These are phyloP conservation scores for Sugiyamaella grinbergsii DNA, from an alignment of 1,139 yeast species.

Conservation along the genomic window DNA sequence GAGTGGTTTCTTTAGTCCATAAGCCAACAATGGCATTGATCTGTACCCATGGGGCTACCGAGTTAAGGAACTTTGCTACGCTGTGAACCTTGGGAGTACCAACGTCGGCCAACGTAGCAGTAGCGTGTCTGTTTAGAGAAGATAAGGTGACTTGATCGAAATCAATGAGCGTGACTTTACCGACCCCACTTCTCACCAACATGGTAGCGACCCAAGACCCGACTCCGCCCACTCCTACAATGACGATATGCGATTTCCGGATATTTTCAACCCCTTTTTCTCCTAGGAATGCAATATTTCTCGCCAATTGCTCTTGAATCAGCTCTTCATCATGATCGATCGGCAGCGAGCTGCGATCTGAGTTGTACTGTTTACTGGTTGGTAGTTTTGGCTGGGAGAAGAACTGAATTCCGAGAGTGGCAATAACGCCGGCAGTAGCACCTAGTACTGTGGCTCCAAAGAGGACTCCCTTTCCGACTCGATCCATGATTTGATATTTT, in stretches of 20 bases:
- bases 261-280: constrained; percentile 79
- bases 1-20: constrained; percentile 66
- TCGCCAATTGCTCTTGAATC: constrained; percentile 84
- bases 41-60: constrained; percentile 89
- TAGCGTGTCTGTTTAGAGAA: constrained; percentile 90
- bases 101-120: constrained; percentile 84
- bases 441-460: constrained; percentile 26
- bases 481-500: no score
- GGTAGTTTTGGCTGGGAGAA: constrained; percentile 9
- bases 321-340: constrained; percentile 64
- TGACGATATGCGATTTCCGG: constrained; percentile 71
- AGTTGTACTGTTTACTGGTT: no score
- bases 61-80: constrained; percentile 59
- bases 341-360: no score
- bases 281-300: constrained; percentile 89
- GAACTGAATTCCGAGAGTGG: constrained; percentile 27
- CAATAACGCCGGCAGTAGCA: constrained; percentile 24
- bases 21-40: constrained; percentile 76
- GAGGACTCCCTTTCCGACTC: constrained; percentile 17
- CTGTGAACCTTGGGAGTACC: constrained; percentile 88
- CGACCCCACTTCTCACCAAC: constrained; percentile 88
- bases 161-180: constrained; percentile 75
- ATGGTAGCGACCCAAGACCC: constrained; percentile 97
- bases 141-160: constrained; percentile 94
- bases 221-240: constrained; percentile 98